Percentiles rank a stretch among this genome's conserved stretches.
Conservation (phyloP, 177 flowering plant genomes). For the Vitis hybrid region DNA sequence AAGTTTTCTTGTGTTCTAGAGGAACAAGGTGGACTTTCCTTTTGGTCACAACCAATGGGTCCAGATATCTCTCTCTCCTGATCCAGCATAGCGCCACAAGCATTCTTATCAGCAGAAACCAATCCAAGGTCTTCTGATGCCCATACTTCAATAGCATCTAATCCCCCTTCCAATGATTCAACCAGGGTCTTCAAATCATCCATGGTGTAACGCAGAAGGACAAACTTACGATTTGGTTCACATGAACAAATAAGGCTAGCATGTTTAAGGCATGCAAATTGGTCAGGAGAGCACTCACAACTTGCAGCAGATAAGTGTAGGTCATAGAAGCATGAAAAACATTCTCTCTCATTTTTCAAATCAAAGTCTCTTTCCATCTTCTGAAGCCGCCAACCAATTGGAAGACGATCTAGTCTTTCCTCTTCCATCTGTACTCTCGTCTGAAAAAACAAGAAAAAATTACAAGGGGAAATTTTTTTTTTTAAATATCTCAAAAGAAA, state of each 20-base stretch:
- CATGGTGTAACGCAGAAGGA: conserved; percentile 53
- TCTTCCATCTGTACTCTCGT: conserved; percentile 67
- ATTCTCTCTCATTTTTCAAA: conserved; percentile 62
- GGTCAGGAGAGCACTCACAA: conserved; percentile 71
- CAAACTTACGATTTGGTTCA: conserved; percentile 35
- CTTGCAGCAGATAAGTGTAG: conserved; percentile 66
- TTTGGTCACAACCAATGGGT: conserved; percentile 3
- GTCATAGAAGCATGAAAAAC: conserved; percentile 80
- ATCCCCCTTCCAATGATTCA: conserved; percentile 64
- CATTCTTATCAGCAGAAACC: conserved; percentile 9
- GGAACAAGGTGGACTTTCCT: conserved; percentile 17
- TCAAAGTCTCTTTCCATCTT: conserved; percentile 73
- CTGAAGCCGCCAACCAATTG: conserved; percentile 28
- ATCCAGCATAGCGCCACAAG: conserved; percentile 11
- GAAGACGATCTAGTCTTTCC: conserved; percentile 57
- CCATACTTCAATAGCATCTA: conserved; percentile 47
- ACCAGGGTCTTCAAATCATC: conserved; percentile 52
- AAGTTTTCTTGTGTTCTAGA: conserved; percentile 12
- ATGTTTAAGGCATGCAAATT: conserved; percentile 81
- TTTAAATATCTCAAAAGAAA: background rate
- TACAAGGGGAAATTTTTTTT: background rate
- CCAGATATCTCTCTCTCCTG: conserved; percentile 7
- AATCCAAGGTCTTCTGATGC: conserved; percentile 27
- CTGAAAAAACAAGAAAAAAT: conserved; percentile 29
- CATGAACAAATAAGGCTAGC: conserved; percentile 60